Evolutionary conservation across 345 rosid genomes (phyloP).

Genomic region (Streptanthus diversifolius): DNA sequence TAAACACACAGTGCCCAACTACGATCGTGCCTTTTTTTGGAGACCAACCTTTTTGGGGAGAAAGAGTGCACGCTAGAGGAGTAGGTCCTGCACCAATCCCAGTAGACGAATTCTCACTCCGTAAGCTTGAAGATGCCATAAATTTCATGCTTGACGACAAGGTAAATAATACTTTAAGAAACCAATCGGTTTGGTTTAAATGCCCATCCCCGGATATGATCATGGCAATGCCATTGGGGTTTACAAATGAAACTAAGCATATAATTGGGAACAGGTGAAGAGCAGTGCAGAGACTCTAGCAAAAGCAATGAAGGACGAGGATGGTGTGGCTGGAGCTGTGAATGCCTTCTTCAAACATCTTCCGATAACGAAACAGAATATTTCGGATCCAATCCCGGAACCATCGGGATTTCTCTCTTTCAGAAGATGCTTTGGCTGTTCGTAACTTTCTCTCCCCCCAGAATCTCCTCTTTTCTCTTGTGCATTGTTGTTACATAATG

Average conservation of each 20-base stretch:
- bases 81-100: constrained; percentile 94
- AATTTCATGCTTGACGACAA: constrained; percentile 59
- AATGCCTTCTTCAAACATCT: constrained; percentile 91
- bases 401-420: constrained; percentile 46
- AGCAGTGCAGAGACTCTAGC: constrained; percentile 74
- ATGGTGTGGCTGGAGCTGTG: constrained; percentile 95
- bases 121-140: constrained; percentile 72
- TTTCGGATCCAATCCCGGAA: constrained; percentile 36
- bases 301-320: constrained; percentile 90
- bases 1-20: constrained; percentile 75
- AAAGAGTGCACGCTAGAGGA: constrained; percentile 77
- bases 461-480: constrained; percentile 18
- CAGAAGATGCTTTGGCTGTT: constrained; percentile 75
- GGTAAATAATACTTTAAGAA: constrained; percentile 36
- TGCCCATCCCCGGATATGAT: neutral
- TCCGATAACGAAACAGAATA: constrained; percentile 34
- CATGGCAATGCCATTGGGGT: neutral
- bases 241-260: constrained; percentile 20
- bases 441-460: constrained; percentile 32
- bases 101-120: constrained; percentile 79
- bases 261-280: constrained; percentile 61
- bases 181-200: neutral
- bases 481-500: constrained; percentile 7
- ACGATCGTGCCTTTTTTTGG: constrained; percentile 95
- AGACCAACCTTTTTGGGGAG: constrained; percentile 99